Percentiles rank a stretch among this genome's conserved stretches.
These are phyloP conservation scores for Phytophthora constricta DNA, from an alignment of 352 stramenopile genomes.

Conservation along the genomic window DNA sequence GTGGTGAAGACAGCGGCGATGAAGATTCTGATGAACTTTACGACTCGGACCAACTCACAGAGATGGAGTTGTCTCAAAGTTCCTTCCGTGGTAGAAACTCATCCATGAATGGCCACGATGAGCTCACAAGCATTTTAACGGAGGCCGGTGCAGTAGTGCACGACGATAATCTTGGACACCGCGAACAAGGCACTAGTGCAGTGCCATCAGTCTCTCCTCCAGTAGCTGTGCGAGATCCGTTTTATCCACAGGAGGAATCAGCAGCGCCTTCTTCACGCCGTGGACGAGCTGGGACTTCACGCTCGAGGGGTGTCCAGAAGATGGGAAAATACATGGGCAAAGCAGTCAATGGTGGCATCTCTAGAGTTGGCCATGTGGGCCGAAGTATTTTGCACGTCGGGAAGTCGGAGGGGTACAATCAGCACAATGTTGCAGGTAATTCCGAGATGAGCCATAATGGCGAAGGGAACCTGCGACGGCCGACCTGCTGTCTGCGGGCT, in stretches of 20 bases:
- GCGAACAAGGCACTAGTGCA: slow-evolving; percentile 13
- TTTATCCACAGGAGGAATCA: slow-evolving; percentile 28
- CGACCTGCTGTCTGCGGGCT: slow-evolving; percentile 53
- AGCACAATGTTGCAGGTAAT: slow-evolving; percentile 16
- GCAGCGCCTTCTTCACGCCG: slow-evolving; percentile 13
- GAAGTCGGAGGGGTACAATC: slow-evolving; percentile 48
- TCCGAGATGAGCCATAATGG: slow-evolving; percentile 13
- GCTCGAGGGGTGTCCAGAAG: slow-evolving; percentile 67
- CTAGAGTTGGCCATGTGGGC: slow-evolving; percentile 76
- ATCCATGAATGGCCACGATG: slow-evolving; percentile 42
- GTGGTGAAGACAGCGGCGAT: slow-evolving; percentile 79
- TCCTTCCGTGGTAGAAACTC: slow-evolving; percentile 49
- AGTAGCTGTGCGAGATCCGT: slow-evolving; percentile 25
- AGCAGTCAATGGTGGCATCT: slow-evolving; percentile 80
- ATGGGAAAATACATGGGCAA: slow-evolving; percentile 83
- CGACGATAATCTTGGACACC: slow-evolving; percentile 11
- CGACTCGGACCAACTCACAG: slow-evolving; percentile 73
- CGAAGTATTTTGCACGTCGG: slow-evolving; percentile 79
- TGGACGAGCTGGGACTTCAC: slow-evolving; percentile 27
- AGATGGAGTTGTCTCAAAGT: slow-evolving; percentile 71
- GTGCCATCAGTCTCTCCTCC: slow-evolving; percentile 14
- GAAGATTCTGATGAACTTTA: slow-evolving; percentile 79
- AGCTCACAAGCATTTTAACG: slow-evolving; percentile 36
- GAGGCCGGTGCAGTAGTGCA: slow-evolving; percentile 29
- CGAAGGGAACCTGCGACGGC: slow-evolving; percentile 36